phyloP scores from a whole-genome alignment of 768 basidiomycete genomes.

The Phanerodontia chrysosporium region DNA sequence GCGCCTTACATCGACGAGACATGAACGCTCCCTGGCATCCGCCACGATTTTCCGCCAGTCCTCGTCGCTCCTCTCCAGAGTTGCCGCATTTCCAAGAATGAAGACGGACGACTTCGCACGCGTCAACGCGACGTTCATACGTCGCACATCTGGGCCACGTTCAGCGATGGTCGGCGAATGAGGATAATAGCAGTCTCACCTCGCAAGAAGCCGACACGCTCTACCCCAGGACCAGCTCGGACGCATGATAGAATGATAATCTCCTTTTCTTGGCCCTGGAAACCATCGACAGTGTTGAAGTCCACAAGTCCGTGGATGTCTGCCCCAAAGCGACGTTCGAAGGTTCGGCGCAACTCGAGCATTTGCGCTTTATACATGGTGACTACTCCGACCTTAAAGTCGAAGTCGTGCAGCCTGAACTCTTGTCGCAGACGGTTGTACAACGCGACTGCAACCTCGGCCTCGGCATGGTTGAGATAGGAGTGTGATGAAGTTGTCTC shows the following conservation, averaged over 20 bases:
- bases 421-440: constrained; percentile 68
- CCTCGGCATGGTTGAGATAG: constrained; percentile 72
- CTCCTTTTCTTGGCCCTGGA: constrained; percentile 99
- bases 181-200: constrained; percentile 39
- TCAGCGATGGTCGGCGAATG: background rate
- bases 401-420: constrained; percentile 49
- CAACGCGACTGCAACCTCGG: constrained; percentile 68
- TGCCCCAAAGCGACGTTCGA: constrained; percentile 66
- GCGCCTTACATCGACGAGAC: constrained; percentile 57
- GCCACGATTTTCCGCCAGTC: constrained; percentile 75
- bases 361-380: constrained; percentile 96
- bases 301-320: constrained; percentile 70
- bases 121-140: constrained; percentile 99
- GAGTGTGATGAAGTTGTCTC: constrained; percentile 71
- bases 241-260: constrained; percentile 98
- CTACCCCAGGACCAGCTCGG: constrained; percentile 82
- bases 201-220: constrained; percentile 82
- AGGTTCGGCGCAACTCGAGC: constrained; percentile 62
- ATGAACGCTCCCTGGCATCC: constrained; percentile 65
- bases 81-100: constrained; percentile 86
- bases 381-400: constrained; percentile 65
- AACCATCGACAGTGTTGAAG: constrained; percentile 98
- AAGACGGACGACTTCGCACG: constrained; percentile 93
- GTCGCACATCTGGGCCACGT: constrained; percentile 55
- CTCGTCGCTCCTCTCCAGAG: constrained; percentile 79